These are phyloP conservation scores for Thymus quinquecostatus DNA, from an alignment of 257 asterid genomes.

Conservation along the genomic window DNA sequence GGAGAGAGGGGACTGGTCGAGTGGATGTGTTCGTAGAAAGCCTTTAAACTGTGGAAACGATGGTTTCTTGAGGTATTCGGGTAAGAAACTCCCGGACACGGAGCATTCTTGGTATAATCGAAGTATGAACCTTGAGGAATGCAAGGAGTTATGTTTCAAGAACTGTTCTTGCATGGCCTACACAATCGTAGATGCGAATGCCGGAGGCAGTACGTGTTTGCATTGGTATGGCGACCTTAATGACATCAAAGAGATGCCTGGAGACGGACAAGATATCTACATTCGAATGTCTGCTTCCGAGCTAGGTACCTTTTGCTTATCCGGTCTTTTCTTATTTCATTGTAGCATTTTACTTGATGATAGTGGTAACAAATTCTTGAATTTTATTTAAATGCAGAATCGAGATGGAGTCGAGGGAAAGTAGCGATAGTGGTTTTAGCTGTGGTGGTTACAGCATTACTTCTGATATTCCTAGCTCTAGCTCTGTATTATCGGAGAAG, in stretches of 20 bases:
- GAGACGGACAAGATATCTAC: constrained; percentile 31
- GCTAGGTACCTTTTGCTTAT: constrained; percentile 4
- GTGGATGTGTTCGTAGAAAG: constrained; percentile 25
- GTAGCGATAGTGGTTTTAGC: constrained; percentile 18
- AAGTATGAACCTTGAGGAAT: constrained; percentile 23
- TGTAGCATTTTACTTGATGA: too few species aligned
- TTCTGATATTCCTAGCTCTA: constrained; percentile 26
- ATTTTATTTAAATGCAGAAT: constrained; percentile 18
- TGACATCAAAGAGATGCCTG: constrained; percentile 29
- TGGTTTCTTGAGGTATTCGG: constrained; percentile 27
- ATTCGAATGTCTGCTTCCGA: constrained; percentile 35
- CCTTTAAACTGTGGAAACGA: constrained; percentile 25
- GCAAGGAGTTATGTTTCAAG: constrained; percentile 29
- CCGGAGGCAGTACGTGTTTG: constrained; percentile 32
- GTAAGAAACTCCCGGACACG: constrained; percentile 34
- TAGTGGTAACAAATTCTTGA: not conserved
- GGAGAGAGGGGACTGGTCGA: constrained; percentile 25
- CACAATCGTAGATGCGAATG: constrained; percentile 23
- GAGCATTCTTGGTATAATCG: constrained; percentile 25
- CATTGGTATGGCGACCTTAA: constrained; percentile 28
- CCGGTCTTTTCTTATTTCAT: not conserved
- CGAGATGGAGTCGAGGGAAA: constrained; percentile 14
- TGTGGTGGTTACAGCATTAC: constrained; percentile 6
- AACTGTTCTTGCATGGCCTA: constrained; percentile 36
- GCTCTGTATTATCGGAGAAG: constrained; percentile 13